Conservation (phyloP, 2,329 filamentous ascomycete species). For the Elsinoe batatas region DNA sequence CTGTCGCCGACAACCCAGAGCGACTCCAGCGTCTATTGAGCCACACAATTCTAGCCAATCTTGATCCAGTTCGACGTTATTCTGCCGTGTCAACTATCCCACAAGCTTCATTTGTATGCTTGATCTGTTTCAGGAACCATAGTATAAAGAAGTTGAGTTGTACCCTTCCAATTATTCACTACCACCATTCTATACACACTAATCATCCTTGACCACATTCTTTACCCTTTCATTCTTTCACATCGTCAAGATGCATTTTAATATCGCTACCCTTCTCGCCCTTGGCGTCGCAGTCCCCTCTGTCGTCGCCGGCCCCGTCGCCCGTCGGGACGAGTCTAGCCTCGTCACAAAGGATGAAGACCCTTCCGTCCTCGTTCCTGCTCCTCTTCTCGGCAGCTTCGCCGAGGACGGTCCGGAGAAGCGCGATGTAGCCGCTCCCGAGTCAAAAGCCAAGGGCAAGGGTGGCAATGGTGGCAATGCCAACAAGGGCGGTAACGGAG, state of each 20-base stretch:
- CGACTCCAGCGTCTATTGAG: constrained; percentile 2
- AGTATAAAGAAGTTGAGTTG: not conserved
- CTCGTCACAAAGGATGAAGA: not conserved
- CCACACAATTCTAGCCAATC: not conserved
- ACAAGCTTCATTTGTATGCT: not conserved
- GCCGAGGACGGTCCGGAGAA: not conserved
- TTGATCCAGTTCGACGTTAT: not conserved
- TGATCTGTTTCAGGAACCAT: not conserved
- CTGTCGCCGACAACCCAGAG: not conserved
- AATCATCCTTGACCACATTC: not conserved
- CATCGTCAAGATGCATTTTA: constrained; percentile 5
- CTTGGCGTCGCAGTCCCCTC: not conserved
- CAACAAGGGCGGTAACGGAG: not conserved
- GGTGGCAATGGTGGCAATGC: not conserved
- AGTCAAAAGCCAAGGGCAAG: constrained; percentile 1
- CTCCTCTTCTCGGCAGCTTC: not conserved
- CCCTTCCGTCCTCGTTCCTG: not conserved
- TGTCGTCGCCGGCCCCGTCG: not conserved
- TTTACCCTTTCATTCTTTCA: not conserved
- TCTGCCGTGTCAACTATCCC: not conserved
- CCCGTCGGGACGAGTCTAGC: not conserved
- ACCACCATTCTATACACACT: not conserved
- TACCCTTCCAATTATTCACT: not conserved
- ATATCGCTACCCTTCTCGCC: constrained; percentile 5
- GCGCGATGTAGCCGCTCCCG: not conserved